Evolutionary conservation across 768 basidiomycete genomes (phyloP).

Genomic region (Pluteus cervinus): DNA sequence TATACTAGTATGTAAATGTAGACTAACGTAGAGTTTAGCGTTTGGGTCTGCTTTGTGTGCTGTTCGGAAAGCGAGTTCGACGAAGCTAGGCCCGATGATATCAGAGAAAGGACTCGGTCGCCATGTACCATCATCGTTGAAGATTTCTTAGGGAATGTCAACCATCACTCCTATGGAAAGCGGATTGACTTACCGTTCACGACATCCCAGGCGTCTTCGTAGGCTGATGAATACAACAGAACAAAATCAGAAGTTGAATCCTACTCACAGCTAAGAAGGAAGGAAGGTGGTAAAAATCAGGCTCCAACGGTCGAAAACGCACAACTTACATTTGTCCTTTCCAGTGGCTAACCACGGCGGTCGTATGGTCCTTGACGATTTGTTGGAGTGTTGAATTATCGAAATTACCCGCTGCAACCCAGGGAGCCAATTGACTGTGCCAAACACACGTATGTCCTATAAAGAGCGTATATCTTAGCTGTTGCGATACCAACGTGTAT

Average conservation of each 20-base stretch:
- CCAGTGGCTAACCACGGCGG: constrained; percentile 44
- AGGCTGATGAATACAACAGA: neutral
- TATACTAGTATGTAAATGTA: no score
- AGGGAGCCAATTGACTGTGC: constrained; percentile 48
- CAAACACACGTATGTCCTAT: constrained; percentile 43
- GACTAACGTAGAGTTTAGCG: neutral
- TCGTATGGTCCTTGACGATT: constrained; percentile 43
- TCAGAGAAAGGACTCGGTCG: constrained; percentile 38
- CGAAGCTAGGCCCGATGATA: constrained; percentile 30
- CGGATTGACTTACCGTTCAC: constrained; percentile 30
- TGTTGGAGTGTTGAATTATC: constrained; percentile 31
- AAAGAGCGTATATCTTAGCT: no score
- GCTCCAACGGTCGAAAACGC: neutral
- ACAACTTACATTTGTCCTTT: constrained; percentile 40
- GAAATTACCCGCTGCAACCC: constrained; percentile 41
- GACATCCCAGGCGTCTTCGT: constrained; percentile 34
- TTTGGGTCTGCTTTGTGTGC: constrained; percentile 18
- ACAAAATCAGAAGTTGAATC: neutral
- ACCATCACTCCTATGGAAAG: constrained; percentile 11
- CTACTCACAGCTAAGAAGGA: neutral
- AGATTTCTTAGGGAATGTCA: constrained; percentile 19
- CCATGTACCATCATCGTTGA: constrained; percentile 43
- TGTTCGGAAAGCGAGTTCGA: constrained; percentile 34
- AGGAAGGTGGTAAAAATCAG: neutral
- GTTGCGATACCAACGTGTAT: no score